Conservation (phyloP, 2,329 filamentous ascomycete genomes). For the Sporothrix protearum region DNA sequence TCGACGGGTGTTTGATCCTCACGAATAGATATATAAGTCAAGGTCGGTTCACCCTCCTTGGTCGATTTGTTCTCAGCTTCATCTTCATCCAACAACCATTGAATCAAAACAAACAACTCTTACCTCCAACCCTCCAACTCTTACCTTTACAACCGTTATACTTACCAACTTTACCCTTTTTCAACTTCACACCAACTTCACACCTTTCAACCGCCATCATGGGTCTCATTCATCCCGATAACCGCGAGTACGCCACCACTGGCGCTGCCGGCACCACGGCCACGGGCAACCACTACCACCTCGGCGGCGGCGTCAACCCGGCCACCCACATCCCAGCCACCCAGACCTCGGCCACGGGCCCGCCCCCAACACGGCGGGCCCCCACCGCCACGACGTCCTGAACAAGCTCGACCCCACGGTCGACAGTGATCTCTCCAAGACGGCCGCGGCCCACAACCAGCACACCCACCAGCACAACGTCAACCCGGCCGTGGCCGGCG, state of each 20-base stretch:
- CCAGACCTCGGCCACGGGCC: constrained; percentile 25
- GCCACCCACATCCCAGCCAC: constrained; percentile 21
- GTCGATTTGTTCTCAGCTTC: neutral
- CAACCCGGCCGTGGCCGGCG: neutral
- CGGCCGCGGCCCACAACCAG: neutral
- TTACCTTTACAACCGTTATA: neutral
- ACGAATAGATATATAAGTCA: neutral
- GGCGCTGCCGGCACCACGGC: neutral
- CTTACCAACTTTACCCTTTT: neutral
- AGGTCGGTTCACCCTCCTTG: neutral
- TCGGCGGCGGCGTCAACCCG: constrained; percentile 16
- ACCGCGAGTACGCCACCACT: constrained; percentile 4
- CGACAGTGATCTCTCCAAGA: constrained; percentile 35
- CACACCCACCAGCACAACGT: constrained; percentile 7
- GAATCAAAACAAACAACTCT: neutral
- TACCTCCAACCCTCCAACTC: neutral
- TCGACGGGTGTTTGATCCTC: neutral
- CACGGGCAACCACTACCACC: neutral
- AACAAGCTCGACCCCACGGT: constrained; percentile 44
- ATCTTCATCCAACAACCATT: neutral
- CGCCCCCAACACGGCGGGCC: constrained; percentile 42
- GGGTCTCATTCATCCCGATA: constrained; percentile 22
- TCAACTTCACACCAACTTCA: neutral
- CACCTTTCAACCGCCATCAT: constrained; percentile 14
- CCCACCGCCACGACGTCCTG: constrained; percentile 40